phyloP scores from a whole-genome alignment of 169 alveolate species.

The Cryptosporidium parvum region DNA sequence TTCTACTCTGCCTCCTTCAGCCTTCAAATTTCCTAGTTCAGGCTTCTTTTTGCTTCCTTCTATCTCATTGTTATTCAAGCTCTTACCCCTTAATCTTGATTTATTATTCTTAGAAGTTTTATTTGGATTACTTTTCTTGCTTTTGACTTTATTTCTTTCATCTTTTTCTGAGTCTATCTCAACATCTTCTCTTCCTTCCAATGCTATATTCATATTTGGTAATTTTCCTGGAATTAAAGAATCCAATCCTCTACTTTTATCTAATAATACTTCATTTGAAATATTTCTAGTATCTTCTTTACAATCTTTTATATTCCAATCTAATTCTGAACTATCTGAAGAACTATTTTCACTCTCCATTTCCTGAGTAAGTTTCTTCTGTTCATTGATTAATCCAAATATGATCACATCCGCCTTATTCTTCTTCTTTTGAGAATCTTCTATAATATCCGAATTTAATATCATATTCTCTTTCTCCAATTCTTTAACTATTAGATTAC shows the following conservation, averaged over 20 bases:
- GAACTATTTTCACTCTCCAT: background rate
- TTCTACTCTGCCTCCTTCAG: too few relatives aligned
- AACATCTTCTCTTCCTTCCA: background rate
- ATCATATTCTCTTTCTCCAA: background rate
- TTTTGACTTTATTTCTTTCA: background rate
- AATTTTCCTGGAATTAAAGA: too few relatives aligned
- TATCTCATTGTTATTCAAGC: background rate
- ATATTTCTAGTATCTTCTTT: background rate
- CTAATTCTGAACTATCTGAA: slow-evolving; percentile 2
- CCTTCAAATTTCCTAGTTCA: background rate
- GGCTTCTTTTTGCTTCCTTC: background rate
- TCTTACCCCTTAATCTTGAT: background rate
- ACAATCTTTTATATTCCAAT: background rate
- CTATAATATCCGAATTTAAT: background rate
- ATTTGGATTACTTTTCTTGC: too few relatives aligned
- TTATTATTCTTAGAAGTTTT: background rate
- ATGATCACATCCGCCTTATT: slow-evolving; percentile 63
- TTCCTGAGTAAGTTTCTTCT: slow-evolving; percentile 52
- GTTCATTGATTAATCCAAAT: slow-evolving; percentile 61
- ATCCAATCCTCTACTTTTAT: background rate
- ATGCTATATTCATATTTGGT: background rate
- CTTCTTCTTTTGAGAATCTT: slow-evolving; percentile 21
- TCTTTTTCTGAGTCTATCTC: too few relatives aligned
- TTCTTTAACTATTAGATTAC: background rate
- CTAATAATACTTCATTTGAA: background rate